These are phyloP conservation scores for Amanita fuliginea DNA, from an alignment of 768 basidiomycete species.

Conservation along the genomic window DNA sequence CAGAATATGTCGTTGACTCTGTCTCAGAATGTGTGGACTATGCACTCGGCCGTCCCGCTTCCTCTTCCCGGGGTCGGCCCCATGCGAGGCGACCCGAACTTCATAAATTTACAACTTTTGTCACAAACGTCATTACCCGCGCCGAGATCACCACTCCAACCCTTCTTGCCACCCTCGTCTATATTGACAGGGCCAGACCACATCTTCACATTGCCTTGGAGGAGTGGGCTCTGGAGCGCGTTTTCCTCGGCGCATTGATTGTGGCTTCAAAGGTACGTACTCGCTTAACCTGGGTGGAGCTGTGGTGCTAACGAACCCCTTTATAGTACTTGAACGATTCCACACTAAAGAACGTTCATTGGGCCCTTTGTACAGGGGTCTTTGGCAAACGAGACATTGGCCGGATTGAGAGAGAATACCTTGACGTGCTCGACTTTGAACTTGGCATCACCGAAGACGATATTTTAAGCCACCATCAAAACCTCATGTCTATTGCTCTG, in stretches of 20 bases:
- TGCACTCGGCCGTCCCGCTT: slow-evolving; percentile 57
- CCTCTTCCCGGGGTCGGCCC: slow-evolving; percentile 38
- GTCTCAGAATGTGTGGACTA: slow-evolving; percentile 68
- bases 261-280: slow-evolving; percentile 66
- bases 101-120: slow-evolving; percentile 52
- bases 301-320: slow-evolving; percentile 9
- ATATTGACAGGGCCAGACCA: slow-evolving; percentile 67
- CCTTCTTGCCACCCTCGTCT: slow-evolving; percentile 61
- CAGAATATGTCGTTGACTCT: slow-evolving; percentile 62
- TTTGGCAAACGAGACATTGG: slow-evolving; percentile 76
- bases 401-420: slow-evolving; percentile 73
- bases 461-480: slow-evolving; percentile 40
- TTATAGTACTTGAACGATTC: slow-evolving; percentile 76
- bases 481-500: slow-evolving; percentile 18
- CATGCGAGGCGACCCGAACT: slow-evolving; percentile 38
- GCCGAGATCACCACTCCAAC: slow-evolving; percentile 67
- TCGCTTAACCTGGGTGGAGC: slow-evolving; percentile 5
- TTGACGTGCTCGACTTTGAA: slow-evolving; percentile 72
- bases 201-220: slow-evolving; percentile 74
- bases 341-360: slow-evolving; percentile 84
- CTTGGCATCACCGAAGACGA: slow-evolving; percentile 55
- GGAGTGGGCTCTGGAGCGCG: slow-evolving; percentile 82
- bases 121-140: slow-evolving; percentile 53
- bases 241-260: slow-evolving; percentile 87
- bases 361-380: slow-evolving; percentile 77